Evolutionary conservation across 208 protist species (phyloP).

Genomic region (Naegleria lovaniensis): DNA sequence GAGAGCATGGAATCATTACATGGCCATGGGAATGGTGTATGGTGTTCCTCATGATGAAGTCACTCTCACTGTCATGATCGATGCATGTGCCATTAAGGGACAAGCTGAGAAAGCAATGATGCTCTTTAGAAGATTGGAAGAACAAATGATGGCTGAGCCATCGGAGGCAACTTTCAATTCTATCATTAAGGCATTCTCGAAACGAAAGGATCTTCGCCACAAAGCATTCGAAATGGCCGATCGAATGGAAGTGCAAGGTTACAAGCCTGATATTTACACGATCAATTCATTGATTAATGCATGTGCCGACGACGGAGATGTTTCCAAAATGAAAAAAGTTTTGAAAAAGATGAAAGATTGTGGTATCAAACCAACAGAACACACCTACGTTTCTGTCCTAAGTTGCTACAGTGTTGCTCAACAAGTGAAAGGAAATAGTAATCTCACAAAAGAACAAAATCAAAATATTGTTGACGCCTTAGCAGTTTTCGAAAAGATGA

Average conservation of each 20-base stretch:
- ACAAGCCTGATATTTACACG: background rate
- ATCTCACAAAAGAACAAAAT: background rate
- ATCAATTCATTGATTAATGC: background rate
- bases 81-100: background rate
- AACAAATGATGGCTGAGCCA: background rate
- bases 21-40: background rate
- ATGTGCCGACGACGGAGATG: background rate
- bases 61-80: background rate
- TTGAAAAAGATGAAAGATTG: background rate
- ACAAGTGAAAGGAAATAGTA: background rate
- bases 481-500: background rate
- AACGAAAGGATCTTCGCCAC: background rate
- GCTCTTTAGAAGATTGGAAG: background rate
- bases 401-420: background rate
- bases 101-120: background rate
- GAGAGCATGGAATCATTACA: constrained; percentile 21
- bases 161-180: background rate
- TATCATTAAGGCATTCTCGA: background rate
- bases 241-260: background rate
- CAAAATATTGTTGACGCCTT: background rate
- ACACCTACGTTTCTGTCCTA: background rate
- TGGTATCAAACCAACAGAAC: background rate
- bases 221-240: background rate
- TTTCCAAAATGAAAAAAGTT: background rate
- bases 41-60: background rate